These are phyloP conservation scores for Silybum marianum DNA, from an alignment of 129 eudicot species.

Conservation along the genomic window DNA sequence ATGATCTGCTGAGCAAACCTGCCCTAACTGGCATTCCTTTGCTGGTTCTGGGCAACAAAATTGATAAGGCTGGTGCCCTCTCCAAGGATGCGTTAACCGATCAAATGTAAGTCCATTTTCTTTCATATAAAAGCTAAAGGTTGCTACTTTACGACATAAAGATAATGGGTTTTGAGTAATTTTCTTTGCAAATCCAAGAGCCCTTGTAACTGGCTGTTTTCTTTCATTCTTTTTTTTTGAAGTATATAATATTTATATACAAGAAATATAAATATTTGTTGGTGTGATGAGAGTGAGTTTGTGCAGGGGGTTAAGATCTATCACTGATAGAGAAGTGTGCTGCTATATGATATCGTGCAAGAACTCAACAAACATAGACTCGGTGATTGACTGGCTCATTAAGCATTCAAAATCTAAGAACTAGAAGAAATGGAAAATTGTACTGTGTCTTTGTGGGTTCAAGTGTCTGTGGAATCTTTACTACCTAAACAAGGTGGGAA, in stretches of 20 bases:
- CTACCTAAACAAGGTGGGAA: neutral
- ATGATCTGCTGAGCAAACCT: slow-evolving; percentile 86
- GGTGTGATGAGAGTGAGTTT: too few relatives aligned
- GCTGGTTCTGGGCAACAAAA: slow-evolving; percentile 93
- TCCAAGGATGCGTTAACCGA: slow-evolving; percentile 87
- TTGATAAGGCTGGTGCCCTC: slow-evolving; percentile 85
- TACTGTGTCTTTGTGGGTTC: neutral
- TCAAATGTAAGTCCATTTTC: slow-evolving; percentile 66
- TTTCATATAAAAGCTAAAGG: neutral
- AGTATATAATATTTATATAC: neutral
- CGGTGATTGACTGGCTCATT: slow-evolving; percentile 82
- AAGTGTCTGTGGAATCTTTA: slow-evolving; percentile 1
- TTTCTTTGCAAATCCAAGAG: neutral
- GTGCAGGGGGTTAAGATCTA: slow-evolving; percentile 67
- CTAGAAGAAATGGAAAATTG: slow-evolving; percentile 31
- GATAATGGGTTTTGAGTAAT: neutral
- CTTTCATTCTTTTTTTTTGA: too few relatives aligned
- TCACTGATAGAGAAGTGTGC: slow-evolving; percentile 79
- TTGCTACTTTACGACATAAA: too few relatives aligned
- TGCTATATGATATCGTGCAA: slow-evolving; percentile 92
- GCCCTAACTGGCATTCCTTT: slow-evolving; percentile 87
- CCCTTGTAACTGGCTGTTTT: neutral
- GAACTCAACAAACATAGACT: slow-evolving; percentile 83
- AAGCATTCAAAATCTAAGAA: slow-evolving; percentile 87
- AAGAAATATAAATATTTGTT: too few relatives aligned